Evolutionary conservation across 768 basidiomycete genomes (phyloP).

Genomic region (Auricularia heimuer): DNA sequence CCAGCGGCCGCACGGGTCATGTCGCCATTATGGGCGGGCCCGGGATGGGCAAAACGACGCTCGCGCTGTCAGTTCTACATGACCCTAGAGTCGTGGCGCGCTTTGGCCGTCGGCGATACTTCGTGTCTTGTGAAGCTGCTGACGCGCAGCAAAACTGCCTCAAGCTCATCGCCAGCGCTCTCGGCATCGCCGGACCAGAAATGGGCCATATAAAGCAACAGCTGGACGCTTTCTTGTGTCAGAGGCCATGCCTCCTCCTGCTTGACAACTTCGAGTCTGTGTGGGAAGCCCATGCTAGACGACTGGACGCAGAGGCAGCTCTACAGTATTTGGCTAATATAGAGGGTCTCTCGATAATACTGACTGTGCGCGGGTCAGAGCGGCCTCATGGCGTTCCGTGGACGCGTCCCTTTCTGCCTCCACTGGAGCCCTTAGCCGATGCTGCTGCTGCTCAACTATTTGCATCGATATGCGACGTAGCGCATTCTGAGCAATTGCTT

Average conservation of each 20-base stretch:
- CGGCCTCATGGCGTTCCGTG: background rate
- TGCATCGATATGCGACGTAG: background rate
- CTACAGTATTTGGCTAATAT: background rate
- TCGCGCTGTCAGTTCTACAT: conserved; percentile 25
- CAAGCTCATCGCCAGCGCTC: background rate
- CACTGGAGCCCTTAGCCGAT: background rate
- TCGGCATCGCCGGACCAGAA: background rate
- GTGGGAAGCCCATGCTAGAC: background rate
- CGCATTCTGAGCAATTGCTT: background rate
- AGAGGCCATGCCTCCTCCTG: conserved; percentile 9
- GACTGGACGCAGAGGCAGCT: background rate
- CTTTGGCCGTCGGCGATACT: conserved; percentile 20
- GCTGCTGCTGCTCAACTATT: background rate
- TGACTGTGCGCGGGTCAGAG: background rate
- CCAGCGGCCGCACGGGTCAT: background rate
- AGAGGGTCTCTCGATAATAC: background rate
- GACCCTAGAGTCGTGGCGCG: conserved; percentile 13
- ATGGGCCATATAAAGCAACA: background rate
- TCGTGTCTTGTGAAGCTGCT: conserved; percentile 24
- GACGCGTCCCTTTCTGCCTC: background rate
- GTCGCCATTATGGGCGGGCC: conserved; percentile 19
- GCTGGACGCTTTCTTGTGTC: conserved; percentile 1
- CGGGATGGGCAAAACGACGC: conserved; percentile 32
- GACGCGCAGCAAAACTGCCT: background rate
- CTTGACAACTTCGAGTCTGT: background rate